These are phyloP conservation scores for Gynandropsis gynandra DNA, from an alignment of 345 rosid species.

Conservation along the genomic window DNA sequence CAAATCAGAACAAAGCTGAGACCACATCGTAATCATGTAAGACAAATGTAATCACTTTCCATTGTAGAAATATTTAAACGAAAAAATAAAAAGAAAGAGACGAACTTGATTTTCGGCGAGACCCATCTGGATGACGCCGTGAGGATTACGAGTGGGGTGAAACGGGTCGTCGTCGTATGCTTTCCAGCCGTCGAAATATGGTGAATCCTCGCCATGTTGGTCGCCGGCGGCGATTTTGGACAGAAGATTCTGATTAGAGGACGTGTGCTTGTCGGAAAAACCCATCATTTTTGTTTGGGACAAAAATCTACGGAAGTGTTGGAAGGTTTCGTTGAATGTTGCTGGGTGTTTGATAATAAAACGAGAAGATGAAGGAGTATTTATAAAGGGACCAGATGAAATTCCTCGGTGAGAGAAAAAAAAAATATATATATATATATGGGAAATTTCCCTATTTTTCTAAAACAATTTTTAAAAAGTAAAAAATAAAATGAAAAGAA, in stretches of 20 bases:
- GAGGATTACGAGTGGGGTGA: slow-evolving; percentile 44
- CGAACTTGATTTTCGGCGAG: slow-evolving; percentile 78
- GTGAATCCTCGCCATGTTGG: slow-evolving; percentile 65
- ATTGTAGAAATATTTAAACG: background rate
- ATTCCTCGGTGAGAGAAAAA: slow-evolving; percentile 8
- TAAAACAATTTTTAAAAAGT: too few relatives aligned
- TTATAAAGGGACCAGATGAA: slow-evolving; percentile 14
- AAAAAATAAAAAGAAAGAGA: background rate
- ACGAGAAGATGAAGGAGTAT: background rate
- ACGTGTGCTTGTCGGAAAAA: slow-evolving; percentile 3
- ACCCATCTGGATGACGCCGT: slow-evolving; percentile 83
- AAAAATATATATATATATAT: slow-evolving; percentile 10
- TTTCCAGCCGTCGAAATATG: slow-evolving; percentile 83
- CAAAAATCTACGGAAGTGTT: slow-evolving; percentile 10
- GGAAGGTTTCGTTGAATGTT: slow-evolving; percentile 7
- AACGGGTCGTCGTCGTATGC: slow-evolving; percentile 61
- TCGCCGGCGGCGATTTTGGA: slow-evolving; percentile 48
- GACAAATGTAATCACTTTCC: too few relatives aligned
- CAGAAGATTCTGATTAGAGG: slow-evolving; percentile 22
- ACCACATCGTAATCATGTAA: background rate
- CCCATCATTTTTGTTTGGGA: background rate
- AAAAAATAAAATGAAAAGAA: too few relatives aligned
- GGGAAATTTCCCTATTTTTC: too few relatives aligned
- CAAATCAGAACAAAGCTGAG: slow-evolving; percentile 59
- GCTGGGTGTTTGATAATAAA: slow-evolving; percentile 7